Percentiles rank a stretch among this genome's conserved stretches.
Conservation (phyloP, 495 filamentous ascomycete species). For the Bombardia bombarda region DNA sequence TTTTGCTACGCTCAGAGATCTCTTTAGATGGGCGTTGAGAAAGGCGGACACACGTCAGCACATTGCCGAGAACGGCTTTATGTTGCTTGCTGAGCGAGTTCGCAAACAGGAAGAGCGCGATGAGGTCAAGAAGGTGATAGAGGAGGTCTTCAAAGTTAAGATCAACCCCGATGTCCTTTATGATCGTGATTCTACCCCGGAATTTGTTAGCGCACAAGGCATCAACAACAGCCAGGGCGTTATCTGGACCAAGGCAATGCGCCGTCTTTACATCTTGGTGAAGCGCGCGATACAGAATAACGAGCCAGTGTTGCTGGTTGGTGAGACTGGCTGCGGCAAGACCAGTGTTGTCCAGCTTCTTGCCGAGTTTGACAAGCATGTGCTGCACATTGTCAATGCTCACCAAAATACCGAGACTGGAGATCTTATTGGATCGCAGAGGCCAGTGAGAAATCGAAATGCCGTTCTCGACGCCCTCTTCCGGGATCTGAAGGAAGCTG, state of each 20-base stretch:
- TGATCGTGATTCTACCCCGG: conserved; percentile 41
- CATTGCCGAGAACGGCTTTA: conserved; percentile 86
- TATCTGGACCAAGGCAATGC: conserved; percentile 94
- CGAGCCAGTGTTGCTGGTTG: conserved; percentile 88
- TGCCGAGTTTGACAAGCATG: conserved; percentile 64
- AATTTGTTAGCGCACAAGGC: conserved; percentile 45
- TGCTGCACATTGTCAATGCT: conserved; percentile 85
- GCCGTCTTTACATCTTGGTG: conserved; percentile 78
- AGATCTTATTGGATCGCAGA: conserved; percentile 91
- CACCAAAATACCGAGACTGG: conserved; percentile 97
- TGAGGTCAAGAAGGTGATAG: conserved; percentile 80
- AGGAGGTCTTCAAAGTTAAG: conserved; percentile 81
- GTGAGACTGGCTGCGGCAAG: conserved; percentile 96
- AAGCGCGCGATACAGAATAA: conserved; percentile 78
- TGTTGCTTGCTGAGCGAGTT: conserved; percentile 91
- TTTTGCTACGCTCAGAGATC: conserved; percentile 92
- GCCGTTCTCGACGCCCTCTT: conserved; percentile 57
- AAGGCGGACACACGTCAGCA: conserved; percentile 78
- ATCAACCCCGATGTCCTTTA: conserved; percentile 73
- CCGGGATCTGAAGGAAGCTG: conserved; percentile 48
- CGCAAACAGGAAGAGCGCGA: conserved; percentile 80
- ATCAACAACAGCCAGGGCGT: conserved; percentile 49
- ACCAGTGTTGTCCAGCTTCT: conserved; percentile 93
- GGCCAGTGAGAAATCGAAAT: conserved; percentile 79
- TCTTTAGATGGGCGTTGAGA: conserved; percentile 94